Evolutionary conservation across 2,329 filamentous ascomycete genomes (phyloP).

Genomic region (Penicillium sp.): DNA sequence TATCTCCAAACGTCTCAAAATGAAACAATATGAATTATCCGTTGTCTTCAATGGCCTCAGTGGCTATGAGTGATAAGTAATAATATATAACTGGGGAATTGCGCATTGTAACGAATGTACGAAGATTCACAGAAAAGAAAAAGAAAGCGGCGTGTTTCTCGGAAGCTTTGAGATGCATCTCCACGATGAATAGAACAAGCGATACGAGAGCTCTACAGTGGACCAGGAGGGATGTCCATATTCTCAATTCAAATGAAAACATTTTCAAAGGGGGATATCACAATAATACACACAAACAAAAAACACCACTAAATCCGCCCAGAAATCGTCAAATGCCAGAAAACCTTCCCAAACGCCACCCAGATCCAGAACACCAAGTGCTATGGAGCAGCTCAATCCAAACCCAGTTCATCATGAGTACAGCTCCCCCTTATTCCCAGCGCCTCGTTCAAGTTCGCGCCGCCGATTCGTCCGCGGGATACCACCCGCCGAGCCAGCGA

Average conservation of each 20-base stretch:
- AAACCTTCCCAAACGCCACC: neutral
- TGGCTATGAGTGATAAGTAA: constrained; percentile 4
- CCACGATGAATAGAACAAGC: neutral
- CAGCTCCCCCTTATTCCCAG: constrained; percentile 35
- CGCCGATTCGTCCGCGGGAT: constrained; percentile 26
- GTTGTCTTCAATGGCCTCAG: neutral
- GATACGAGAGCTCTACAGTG: neutral
- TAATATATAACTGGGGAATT: constrained; percentile 5
- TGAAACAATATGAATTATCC: constrained; percentile 4
- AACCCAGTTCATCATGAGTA: constrained; percentile 25
- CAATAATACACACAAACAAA: constrained; percentile 8
- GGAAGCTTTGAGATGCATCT: neutral
- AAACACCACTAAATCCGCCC: constrained; percentile 2
- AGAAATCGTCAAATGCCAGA: neutral
- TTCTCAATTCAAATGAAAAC: constrained; percentile 5
- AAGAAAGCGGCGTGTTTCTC: no score
- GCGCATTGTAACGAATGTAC: constrained; percentile 1
- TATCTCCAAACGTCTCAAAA: constrained; percentile 3
- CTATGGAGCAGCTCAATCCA: neutral
- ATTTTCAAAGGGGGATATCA: constrained; percentile 24
- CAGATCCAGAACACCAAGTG: constrained; percentile 4
- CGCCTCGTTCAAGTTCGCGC: constrained; percentile 33
- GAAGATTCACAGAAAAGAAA: neutral
- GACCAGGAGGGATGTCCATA: neutral
- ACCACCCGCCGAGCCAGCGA: constrained; percentile 19